Conservation (phyloP, 768 basidiomycete genomes). For the Coprinellus aureogranulatus region DNA sequence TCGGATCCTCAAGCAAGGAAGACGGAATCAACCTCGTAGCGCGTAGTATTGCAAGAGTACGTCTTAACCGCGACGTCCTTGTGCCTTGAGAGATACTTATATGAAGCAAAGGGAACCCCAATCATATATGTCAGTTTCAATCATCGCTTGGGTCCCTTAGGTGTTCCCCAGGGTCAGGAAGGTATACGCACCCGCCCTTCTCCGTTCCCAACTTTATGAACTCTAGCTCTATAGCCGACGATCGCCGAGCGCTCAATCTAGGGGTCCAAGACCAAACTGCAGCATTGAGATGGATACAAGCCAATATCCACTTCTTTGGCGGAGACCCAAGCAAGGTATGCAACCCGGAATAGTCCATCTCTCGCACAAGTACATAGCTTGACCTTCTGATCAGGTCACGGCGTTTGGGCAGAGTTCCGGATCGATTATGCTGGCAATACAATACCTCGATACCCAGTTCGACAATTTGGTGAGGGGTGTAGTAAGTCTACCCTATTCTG, state of each 20-base stretch:
- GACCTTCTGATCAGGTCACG: conserved; percentile 36
- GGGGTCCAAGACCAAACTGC: conserved; percentile 45
- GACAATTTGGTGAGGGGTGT: conserved; percentile 34
- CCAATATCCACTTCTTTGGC: conserved; percentile 58
- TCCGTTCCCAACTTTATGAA: background rate
- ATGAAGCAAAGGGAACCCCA: conserved; percentile 34
- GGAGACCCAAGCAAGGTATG: conserved; percentile 38
- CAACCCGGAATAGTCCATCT: background rate
- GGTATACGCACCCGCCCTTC: conserved; percentile 8
- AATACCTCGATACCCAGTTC: conserved; percentile 34
- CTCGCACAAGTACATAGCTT: background rate
- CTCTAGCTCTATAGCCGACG: conserved; percentile 22
- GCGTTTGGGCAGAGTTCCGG: conserved; percentile 57
- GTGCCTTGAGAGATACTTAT: background rate
- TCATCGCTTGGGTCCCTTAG: conserved; percentile 45
- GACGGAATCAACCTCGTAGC: conserved; percentile 35
- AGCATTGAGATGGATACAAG: conserved; percentile 55
- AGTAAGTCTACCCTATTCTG: conserved; percentile 4
- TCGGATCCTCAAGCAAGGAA: conserved; percentile 25
- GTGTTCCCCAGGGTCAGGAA: conserved; percentile 42
- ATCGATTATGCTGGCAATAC: conserved; percentile 43
- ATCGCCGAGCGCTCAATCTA: conserved; percentile 29
- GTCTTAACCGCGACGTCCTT: background rate
- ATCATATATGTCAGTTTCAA: conserved; percentile 41
- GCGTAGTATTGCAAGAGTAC: conserved; percentile 35